Percentiles rank a stretch among this genome's conserved stretches.
These are phyloP conservation scores for Backusella westeae DNA, from an alignment of 192 early-diverging fungal species.

Conservation along the genomic window DNA sequence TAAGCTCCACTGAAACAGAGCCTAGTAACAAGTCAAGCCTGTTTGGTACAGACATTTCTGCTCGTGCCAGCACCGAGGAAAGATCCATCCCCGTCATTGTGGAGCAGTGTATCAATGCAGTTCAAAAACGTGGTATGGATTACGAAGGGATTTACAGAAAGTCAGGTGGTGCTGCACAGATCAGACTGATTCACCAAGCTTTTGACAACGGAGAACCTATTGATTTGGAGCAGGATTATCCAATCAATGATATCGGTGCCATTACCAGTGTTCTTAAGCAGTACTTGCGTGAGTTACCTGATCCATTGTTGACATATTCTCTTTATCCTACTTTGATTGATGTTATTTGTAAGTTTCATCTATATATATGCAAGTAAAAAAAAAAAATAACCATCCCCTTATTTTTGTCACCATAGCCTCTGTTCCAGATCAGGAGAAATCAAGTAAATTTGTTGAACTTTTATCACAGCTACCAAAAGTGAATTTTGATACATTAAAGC, in stretches of 20 bases:
- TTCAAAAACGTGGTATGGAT: conserved; percentile 56
- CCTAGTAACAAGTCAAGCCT: conserved; percentile 32
- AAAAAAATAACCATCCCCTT: background rate
- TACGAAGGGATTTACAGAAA: conserved; percentile 79
- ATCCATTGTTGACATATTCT: conserved; percentile 68
- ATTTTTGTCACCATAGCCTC: conserved; percentile 19
- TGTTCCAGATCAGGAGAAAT: conserved; percentile 30
- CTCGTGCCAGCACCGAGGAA: conserved; percentile 53
- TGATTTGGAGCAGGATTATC: conserved; percentile 42
- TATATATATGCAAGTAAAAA: background rate
- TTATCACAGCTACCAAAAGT: conserved; percentile 53
- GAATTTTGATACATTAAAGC: conserved; percentile 58
- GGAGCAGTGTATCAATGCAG: conserved; percentile 63
- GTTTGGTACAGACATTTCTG: conserved; percentile 61
- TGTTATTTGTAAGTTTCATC: conserved; percentile 35
- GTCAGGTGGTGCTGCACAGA: conserved; percentile 68
- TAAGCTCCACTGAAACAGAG: background rate
- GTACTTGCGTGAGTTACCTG: conserved; percentile 68
- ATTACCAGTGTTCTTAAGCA: conserved; percentile 75
- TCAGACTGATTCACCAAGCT: conserved; percentile 57
- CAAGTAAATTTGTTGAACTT: conserved; percentile 35
- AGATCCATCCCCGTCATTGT: conserved; percentile 62
- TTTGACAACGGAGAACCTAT: conserved; percentile 51
- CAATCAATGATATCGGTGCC: conserved; percentile 64
- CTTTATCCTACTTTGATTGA: conserved; percentile 62